Evolutionary conservation across 352 stramenopile genomes (phyloP), one percentile per base, ranked within the genome.

Genomic region (Phytophthora chlamydospora): DNA sequence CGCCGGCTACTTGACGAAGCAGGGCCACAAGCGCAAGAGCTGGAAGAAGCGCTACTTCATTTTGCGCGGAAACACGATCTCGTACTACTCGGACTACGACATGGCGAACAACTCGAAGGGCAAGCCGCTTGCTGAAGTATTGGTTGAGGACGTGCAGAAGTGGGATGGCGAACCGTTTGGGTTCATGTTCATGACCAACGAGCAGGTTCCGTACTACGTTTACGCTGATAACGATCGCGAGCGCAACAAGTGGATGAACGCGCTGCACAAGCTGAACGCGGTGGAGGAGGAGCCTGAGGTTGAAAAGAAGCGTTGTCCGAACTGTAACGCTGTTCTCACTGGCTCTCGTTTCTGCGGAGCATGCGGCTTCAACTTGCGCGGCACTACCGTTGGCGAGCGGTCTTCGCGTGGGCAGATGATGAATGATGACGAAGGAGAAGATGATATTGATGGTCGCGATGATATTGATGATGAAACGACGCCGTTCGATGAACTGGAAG

Each of bases 31-130:
- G 63, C 84, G 88, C 1, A 96, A 96, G 68, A 96, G 86, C 61
- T 96, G 88, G 88, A 96, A 95, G 63, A 96, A 95, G 57, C 84
- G 88, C 0, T 96, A 95, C 59, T 96, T 96, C 47, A 90, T 95
- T 49, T 56, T 96, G 33, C 88, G 88, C 29, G 88, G 88, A 29
- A 81, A 72, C 41, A 62, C 75, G 6, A 79, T 96, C 38, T 72
- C 85, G 34, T 96, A 96, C 58, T 96, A 85, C 53, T 82, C 85
- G 29, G 88, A 96, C 68, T 95, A 92, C 58, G 88, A 96, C 56
- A 87, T 90, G 55, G 85, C 88, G 7, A 93, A 93, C 52, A 90
- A 80, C 38, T 60, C 80, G 10, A 90, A 91, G 53, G 83, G 85
- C 3, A 96, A 91, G 50, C 43, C 88, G 4, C 67, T 96, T 3